Evolutionary conservation across 192 early-diverging fungal species (phyloP).

Genomic region (Chytriomyces confervae): DNA sequence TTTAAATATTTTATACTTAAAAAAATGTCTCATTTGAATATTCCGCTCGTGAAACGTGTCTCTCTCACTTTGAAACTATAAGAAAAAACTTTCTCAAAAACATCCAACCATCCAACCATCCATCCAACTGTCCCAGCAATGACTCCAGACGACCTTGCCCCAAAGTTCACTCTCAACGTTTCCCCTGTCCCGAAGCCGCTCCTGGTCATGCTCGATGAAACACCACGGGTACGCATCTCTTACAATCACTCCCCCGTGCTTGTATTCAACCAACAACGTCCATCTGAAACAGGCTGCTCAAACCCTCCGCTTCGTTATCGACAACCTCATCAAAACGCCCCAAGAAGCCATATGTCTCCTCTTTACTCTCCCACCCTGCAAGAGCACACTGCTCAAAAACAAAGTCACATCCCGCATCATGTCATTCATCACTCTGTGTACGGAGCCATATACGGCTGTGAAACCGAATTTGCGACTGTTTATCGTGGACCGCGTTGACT

Average conservation of each 20-base stretch:
- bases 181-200: constrained; percentile 1
- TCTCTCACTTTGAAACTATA: too few relatives aligned
- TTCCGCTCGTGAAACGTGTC: too few relatives aligned
- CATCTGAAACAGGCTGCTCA: constrained; percentile 21
- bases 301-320: constrained; percentile 35
- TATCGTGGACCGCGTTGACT: not conserved
- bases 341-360: constrained; percentile 12
- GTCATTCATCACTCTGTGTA: constrained; percentile 23
- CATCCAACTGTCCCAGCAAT: not conserved
- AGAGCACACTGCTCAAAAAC: constrained; percentile 19
- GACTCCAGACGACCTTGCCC: too few relatives aligned
- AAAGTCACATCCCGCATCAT: constrained; percentile 31
- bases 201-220: constrained; percentile 26
- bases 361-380: constrained; percentile 16
- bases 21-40: too few relatives aligned
- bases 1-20: too few relatives aligned
- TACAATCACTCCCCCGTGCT: not conserved
- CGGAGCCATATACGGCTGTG: constrained; percentile 8
- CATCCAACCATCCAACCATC: not conserved
- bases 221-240: constrained; percentile 15
- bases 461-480: not conserved
- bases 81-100: too few relatives aligned
- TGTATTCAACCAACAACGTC: not conserved
- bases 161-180: not conserved
- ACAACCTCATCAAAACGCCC: constrained; percentile 26